Evolutionary conservation across 148 eudicot species (phyloP).

Genomic region (Chenopodium berlandieri): DNA sequence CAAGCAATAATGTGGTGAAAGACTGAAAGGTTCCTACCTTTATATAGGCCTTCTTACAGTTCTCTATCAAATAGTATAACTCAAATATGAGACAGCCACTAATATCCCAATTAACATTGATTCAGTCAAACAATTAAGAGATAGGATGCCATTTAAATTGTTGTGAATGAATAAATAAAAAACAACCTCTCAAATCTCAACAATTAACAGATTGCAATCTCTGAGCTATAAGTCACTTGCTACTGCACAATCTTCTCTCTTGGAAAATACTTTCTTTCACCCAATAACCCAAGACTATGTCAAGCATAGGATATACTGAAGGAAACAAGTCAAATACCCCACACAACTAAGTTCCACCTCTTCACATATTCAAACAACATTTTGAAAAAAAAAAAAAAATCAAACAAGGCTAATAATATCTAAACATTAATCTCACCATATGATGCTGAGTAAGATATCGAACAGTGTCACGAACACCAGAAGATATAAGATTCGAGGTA

Average conservation of each 20-base stretch:
- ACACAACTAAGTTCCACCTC: too few species aligned
- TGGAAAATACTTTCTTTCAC: neutral
- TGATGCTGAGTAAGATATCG: conserved; percentile 83
- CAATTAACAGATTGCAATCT: too few species aligned
- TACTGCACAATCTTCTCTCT: neutral
- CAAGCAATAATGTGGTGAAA: too few species aligned
- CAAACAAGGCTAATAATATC: neutral
- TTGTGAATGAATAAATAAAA: too few species aligned
- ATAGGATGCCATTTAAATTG: too few species aligned
- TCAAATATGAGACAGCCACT: too few species aligned
- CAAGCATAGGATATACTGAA: neutral
- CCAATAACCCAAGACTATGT: neutral
- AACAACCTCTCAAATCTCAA: too few species aligned
- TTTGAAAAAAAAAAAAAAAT: neutral
- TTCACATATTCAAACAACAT: neutral
- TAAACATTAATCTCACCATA: conserved; percentile 57
- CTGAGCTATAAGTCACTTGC: neutral
- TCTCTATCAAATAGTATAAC: too few species aligned
- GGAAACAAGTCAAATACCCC: neutral
- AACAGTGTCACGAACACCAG: conserved; percentile 75
- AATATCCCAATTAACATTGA: too few species aligned
- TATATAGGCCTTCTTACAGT: too few species aligned
- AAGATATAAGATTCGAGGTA: conserved; percentile 88
- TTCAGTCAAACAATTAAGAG: too few species aligned
- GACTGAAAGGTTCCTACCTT: too few species aligned